Evolutionary conservation across 1,139 yeast species (phyloP).

Genomic region (Yarrowia galli): DNA sequence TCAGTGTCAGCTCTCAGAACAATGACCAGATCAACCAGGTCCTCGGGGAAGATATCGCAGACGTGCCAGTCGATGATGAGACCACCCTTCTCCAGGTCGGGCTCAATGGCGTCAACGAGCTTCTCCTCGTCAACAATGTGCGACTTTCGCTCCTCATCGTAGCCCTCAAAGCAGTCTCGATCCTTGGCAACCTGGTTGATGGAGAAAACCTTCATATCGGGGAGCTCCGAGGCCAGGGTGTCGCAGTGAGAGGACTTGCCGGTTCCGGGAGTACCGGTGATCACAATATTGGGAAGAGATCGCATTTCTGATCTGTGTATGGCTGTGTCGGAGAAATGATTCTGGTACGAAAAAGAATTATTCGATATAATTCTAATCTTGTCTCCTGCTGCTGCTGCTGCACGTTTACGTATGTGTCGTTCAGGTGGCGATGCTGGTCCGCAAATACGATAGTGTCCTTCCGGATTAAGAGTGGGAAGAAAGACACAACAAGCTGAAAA

Average conservation of each 20-base stretch:
- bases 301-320: slow-evolving; percentile 38
- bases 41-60: slow-evolving; percentile 92
- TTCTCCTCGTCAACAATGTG: slow-evolving; percentile 93
- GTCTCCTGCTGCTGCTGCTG: slow-evolving; percentile 9
- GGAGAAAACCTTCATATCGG: slow-evolving; percentile 64
- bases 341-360: slow-evolving; percentile 14
- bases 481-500: neutral
- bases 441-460: neutral
- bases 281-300: slow-evolving; percentile 74
- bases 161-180: slow-evolving; percentile 78
- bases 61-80: slow-evolving; percentile 94
- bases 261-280: slow-evolving; percentile 96
- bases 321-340: slow-evolving; percentile 5
- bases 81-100: slow-evolving; percentile 83
- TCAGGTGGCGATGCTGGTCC: slow-evolving; percentile 5
- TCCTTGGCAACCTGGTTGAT: slow-evolving; percentile 86
- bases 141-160: slow-evolving; percentile 83
- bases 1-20: slow-evolving; percentile 83
- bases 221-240: slow-evolving; percentile 61
- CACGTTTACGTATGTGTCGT: neutral
- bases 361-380: slow-evolving; percentile 28
- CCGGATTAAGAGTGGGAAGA: neutral
- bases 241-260: slow-evolving; percentile 91
- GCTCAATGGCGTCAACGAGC: slow-evolving; percentile 80
- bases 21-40: slow-evolving; percentile 88